phyloP scores from a whole-genome alignment of 108 stramenopile genomes.

The Aurantiochytrium sp. region DNA sequence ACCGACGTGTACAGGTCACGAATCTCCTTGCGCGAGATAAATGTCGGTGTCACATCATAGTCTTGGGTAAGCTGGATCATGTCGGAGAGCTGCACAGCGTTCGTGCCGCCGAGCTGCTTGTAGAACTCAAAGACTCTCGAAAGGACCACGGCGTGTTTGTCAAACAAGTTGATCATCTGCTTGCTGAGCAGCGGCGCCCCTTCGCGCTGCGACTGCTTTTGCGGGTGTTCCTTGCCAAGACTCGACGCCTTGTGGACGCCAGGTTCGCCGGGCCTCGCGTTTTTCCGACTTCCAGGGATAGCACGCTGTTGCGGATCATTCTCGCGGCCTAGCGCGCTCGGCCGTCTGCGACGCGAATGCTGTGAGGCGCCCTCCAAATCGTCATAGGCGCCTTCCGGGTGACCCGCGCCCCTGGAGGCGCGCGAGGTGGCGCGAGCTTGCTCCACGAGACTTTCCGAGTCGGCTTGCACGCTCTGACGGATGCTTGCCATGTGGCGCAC shows the following conservation, averaged over 20 bases:
- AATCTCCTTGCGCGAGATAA: constrained; percentile 9
- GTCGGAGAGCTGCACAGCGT: constrained; percentile 1
- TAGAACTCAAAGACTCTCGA: neutral
- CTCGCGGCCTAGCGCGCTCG: neutral
- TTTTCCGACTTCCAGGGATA: neutral
- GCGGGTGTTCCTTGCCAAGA: neutral
- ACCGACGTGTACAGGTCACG: neutral
- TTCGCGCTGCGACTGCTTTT: neutral
- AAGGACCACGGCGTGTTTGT: constrained; percentile 5
- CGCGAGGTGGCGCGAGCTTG: neutral
- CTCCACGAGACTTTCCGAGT: neutral
- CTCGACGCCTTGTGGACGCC: neutral
- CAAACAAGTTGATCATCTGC: neutral
- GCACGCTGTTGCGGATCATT: neutral
- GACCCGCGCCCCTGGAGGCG: neutral
- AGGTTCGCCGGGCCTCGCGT: neutral
- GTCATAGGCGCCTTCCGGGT: neutral
- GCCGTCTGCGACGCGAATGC: neutral
- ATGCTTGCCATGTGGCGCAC: constrained; percentile 3
- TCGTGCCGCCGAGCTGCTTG: neutral
- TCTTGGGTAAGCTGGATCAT: neutral
- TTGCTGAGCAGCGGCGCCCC: neutral
- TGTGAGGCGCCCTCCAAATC: neutral
- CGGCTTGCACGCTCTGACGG: constrained; percentile 5
- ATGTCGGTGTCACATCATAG: neutral